A percentile compares a stretch with the other conserved stretches of the same genome.
Conservation (phyloP, 495 filamentous ascomycete species). For the Talaromyces thailandensis region DNA sequence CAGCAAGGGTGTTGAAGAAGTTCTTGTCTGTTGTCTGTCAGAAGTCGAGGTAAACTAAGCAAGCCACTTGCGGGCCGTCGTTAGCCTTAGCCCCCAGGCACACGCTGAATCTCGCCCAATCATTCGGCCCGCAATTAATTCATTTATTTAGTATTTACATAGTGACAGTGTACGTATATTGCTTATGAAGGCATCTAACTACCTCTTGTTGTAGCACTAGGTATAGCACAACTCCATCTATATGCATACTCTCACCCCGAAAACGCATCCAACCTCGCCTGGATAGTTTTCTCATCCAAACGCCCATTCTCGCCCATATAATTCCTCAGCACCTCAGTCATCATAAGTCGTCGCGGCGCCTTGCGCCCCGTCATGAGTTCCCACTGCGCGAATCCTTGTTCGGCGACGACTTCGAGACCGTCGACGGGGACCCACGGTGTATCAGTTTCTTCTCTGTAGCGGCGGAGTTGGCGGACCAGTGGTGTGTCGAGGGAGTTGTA, state of each 20-base stretch:
- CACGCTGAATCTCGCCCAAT: neutral
- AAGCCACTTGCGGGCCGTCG: neutral
- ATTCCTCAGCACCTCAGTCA: constrained; percentile 51
- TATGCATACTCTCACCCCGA: constrained; percentile 1
- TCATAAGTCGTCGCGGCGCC: constrained; percentile 68
- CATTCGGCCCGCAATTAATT: neutral
- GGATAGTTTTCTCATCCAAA: constrained; percentile 37
- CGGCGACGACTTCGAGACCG: constrained; percentile 67
- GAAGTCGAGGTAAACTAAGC: neutral
- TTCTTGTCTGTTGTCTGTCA: neutral
- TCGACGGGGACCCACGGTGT: constrained; percentile 72
- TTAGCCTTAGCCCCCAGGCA: neutral
- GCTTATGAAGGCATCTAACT: neutral
- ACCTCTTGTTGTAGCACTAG: too few relatives aligned
- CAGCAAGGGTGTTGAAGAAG: neutral
- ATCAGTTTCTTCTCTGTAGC: constrained; percentile 47
- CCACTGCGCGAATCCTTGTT: constrained; percentile 78
- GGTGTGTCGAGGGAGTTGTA: constrained; percentile 69
- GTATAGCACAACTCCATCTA: neutral
- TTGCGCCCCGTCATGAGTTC: constrained; percentile 77
- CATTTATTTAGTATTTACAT: neutral
- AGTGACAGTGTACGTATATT: neutral
- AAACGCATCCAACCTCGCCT: constrained; percentile 27
- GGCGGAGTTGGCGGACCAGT: constrained; percentile 54
- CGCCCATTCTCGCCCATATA: constrained; percentile 32